Evolutionary conservation across 2,329 filamentous ascomycete species (phyloP), one percentile per base, ranked within the genome.

Genomic region (Triangularia verruculosa): DNA sequence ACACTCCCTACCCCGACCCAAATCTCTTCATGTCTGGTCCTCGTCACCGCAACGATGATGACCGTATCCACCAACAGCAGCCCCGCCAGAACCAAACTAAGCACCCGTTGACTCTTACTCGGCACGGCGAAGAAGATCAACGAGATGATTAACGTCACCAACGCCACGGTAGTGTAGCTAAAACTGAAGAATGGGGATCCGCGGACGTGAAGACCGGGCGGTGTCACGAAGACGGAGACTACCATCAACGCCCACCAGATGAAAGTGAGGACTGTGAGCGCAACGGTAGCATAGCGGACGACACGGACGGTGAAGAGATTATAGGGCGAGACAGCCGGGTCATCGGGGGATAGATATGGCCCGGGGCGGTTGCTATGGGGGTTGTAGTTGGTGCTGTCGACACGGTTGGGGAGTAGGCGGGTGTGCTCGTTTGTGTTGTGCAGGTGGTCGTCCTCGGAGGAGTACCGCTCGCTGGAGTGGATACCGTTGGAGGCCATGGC

Each of bases 111-210:
- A 0, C 90, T 84, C 70, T 89, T 88, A 39, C 93, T 94, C 0
- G 95, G 95, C 1, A 90, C 86, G 20, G 90, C 82, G 75, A 98
- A 98, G 82, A 98, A 99, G 7, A 97, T 76, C 24, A 97, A 83
- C 1, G 88, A 86, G 57, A 93, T 87, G 4, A 92, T 75, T 47
- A 97, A 82, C 59, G 93, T 91, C 11, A 89, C 86, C 27, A 92
- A 78, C 1, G 93, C 89, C 65, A 98, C 76, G 58, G 88, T 92
- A 4, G 92, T 88, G 76, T 91, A 98, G 67, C 89, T 86, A 73
- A 97, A 96, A 63, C 92, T 86, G 75, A 92, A 92, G 83, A 97
- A 99, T 43, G 91, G 92, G n/a, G 93, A 95, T 4, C 95, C 95
- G 59, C 92, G 87, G 9, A 88, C 90, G 74, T 95, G 87, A 74